Evolutionary conservation across 176 grass and related monocot genomes (phyloP).

Genomic region (barley (Hordeum vulgare)): DNA sequence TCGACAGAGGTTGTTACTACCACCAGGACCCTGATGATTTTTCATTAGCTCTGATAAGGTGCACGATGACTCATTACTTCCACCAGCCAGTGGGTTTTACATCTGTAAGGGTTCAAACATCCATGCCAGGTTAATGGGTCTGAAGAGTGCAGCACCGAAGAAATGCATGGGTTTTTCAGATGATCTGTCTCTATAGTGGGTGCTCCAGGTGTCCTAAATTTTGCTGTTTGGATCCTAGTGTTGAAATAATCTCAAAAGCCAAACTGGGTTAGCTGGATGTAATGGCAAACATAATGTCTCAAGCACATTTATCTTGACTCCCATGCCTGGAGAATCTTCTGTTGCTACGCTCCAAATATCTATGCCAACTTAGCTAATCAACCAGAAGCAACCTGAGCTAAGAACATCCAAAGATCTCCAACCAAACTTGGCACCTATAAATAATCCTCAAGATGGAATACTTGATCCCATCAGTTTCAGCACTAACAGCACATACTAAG

Average conservation of each 20-base stretch:
- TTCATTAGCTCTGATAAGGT: neutral
- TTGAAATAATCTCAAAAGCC: neutral
- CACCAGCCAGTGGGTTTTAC: neutral
- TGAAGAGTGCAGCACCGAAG: conserved; percentile 8
- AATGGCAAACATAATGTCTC: neutral
- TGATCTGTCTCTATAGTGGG: neutral
- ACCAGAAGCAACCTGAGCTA: conserved; percentile 12
- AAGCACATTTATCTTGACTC: conserved; percentile 10
- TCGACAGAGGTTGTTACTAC: too few species aligned
- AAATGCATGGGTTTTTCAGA: neutral
- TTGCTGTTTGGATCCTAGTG: neutral
- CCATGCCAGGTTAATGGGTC: neutral
- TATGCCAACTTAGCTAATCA: conserved; percentile 1
- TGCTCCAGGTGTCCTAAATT: neutral
- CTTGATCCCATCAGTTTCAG: neutral
- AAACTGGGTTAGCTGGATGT: neutral
- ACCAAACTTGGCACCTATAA: neutral
- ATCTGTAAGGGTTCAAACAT: neutral
- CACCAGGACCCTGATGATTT: neutral
- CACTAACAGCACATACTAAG: neutral
- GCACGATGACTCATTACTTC: neutral
- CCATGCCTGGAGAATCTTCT: conserved; percentile 8
- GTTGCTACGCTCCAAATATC: conserved; percentile 8
- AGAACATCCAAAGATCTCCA: conserved; percentile 2
- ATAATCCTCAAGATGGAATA: neutral